phyloP scores from a whole-genome alignment of 1,139 yeast genomes.

The Yamadazyma diddensiae region DNA sequence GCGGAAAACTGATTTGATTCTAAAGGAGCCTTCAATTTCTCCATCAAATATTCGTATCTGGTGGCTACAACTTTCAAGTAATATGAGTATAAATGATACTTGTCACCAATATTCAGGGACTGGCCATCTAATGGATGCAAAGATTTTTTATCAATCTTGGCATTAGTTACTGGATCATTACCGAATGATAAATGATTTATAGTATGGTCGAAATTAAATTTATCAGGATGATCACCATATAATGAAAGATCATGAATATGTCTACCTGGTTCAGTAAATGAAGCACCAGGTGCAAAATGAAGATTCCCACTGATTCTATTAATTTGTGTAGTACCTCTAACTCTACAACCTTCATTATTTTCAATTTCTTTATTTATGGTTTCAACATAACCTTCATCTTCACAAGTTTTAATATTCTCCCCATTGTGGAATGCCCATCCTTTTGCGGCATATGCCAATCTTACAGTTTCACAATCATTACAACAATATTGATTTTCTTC shows the following conservation, averaged over 20 bases:
- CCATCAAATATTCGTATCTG: constrained; percentile 64
- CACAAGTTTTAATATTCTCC: constrained; percentile 82
- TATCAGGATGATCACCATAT: constrained; percentile 51
- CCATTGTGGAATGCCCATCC: constrained; percentile 95
- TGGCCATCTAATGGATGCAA: constrained; percentile 74
- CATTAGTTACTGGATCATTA: constrained; percentile 38
- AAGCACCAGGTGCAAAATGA: constrained; percentile 93
- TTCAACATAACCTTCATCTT: constrained; percentile 76
- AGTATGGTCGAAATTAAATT: constrained; percentile 67
- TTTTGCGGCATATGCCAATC: constrained; percentile 68
- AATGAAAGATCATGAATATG: constrained; percentile 86
- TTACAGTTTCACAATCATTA: constrained; percentile 80
- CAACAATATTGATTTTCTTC: constrained; percentile 67
- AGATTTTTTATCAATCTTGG: constrained; percentile 26
- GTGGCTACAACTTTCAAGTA: constrained; percentile 90
- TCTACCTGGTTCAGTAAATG: constrained; percentile 50
- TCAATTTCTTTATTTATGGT: constrained; percentile 54
- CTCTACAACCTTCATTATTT: constrained; percentile 76
- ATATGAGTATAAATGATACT: constrained; percentile 69
- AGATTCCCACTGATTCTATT: constrained; percentile 87
- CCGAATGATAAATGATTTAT: constrained; percentile 88
- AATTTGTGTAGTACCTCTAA: constrained; percentile 74
- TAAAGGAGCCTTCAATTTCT: constrained; percentile 27
- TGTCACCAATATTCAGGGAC: constrained; percentile 26
- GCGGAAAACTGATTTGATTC: constrained; percentile 92